Evolutionary conservation across 345 rosid species (phyloP), one percentile per base, ranked within the genome.

Genomic region (Hevea brasiliensis): DNA sequence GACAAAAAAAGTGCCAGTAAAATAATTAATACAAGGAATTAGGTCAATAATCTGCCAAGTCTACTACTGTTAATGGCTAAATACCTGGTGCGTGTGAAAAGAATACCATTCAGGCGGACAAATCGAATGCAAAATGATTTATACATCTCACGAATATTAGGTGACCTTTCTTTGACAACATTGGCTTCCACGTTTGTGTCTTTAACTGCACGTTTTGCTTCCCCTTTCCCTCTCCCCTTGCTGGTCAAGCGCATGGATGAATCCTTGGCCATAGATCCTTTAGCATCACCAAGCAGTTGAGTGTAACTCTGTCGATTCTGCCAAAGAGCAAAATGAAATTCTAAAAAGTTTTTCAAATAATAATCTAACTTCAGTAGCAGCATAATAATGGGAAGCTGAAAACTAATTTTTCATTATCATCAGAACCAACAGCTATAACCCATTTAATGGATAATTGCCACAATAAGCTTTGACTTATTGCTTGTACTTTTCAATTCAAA

Each of bases 51-150:
- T 27, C 61, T 24, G 56, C 48, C 10, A 29, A 75, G 66, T 8
- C 11, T 10, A 9, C 4, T 50, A 74, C 27, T 27, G 18, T 2
- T 47, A 20, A 20, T 40, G 65, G 68, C 40, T 65, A 42, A 53
- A 50, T 83, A 95, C 99, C 99, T 95, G 69, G 96, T 90, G 68
- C 90, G 87, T n/a, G 99, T 92, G 74, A 95, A 95, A 29, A 95
- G 91, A 83, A 95, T 88, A 69, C 98, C 99, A 75, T 90, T 92
- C 60, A 92, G 80, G 54, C 96, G 97, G 64, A 92, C 92, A 88
- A 95, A 90, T 27, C 90, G 84, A 65, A 81, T 86, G 82, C 97
- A 88, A 47, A 95, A 91, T 6, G 88, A 79, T 81, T 85, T 95
- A 54, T 70, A 76, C 61, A 74, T 79, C 74, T 89, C 97, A 53